Conservation (phyloP, 257 asterid genomes). For the Solanum chmielewskii region DNA sequence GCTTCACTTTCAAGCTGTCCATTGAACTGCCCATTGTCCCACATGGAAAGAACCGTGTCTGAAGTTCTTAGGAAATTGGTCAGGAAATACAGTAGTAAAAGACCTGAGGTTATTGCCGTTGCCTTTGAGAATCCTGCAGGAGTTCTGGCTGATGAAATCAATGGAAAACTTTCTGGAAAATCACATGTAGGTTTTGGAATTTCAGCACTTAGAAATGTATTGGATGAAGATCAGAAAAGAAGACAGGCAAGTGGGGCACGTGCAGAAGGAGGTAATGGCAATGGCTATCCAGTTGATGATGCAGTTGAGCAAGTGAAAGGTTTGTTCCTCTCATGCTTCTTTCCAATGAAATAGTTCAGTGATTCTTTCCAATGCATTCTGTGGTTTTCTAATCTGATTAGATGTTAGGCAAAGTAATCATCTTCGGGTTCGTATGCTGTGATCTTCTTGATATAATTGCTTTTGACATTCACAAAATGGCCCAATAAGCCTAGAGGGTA, state of each 20-base stretch:
- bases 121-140: conserved; percentile 81
- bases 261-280: conserved; percentile 38
- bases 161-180: conserved; percentile 57
- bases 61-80: conserved; percentile 90
- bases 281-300: conserved; percentile 19
- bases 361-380: background rate
- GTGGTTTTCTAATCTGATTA: background rate
- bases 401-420: background rate
- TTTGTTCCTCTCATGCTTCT: conserved; percentile 12
- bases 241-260: conserved; percentile 18
- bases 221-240: conserved; percentile 39
- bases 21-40: conserved; percentile 61
- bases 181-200: conserved; percentile 34
- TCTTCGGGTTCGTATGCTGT: background rate
- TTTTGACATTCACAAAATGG: background rate
- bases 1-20: conserved; percentile 95
- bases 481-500: background rate
- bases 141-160: conserved; percentile 77
- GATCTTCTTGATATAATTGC: background rate
- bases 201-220: conserved; percentile 42
- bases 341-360: background rate
- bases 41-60: conserved; percentile 87
- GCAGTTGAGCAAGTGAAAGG: conserved; percentile 48
- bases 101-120: conserved; percentile 86
- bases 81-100: conserved; percentile 84